Evolutionary conservation across 352 stramenopile species (phyloP), one percentile per base, ranked within the genome.

Genomic region (Pythium aquatile): DNA sequence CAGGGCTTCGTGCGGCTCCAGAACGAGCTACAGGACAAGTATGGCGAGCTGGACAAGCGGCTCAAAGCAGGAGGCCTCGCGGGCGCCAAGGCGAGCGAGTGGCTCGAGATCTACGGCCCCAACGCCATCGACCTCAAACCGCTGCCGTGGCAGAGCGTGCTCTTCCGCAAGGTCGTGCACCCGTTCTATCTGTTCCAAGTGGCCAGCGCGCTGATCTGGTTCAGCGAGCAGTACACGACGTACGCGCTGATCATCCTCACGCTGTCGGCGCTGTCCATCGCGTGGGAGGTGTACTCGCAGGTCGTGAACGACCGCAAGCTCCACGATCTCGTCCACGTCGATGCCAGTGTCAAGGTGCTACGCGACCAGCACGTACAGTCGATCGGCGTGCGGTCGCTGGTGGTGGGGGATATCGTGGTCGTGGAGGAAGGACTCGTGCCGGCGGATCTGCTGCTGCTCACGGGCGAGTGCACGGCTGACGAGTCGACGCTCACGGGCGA

Each of bases 111-210:
- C 8, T 87, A 82, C 58, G 85, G 85, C 2, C 66, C 70, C 16
- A 91, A 93, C 49, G 72, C 75, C 39, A 72, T 93, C 61, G 71
- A 83, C 6, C 60, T 93, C 14, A 55, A 73, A 42, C 64, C 83
- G 8, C 60, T 77, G 55, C 76, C 75, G 11, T 86, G 78, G 77
- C 69, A 65, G 0, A 20, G 29, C 9, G 76, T 90, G 52, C 68
- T 93, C 8, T 59, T 92, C 10, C 75, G 79, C 39, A 91, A 91
- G 53, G 69, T 92, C 14, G 48, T 90, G 17, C 85, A 93, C 29
- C 85, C 85, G 55, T 93, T 92, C 66, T 93, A 93, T 66, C 64
- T 93, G 17, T 91, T 93, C 62, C 85, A 93, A 59, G 64, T 90
- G 16, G 53, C 78, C 24, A 90, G 83, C 33, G 80, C 78, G 7